Conservation (phyloP, 495 filamentous ascomycete genomes). For the Penicillium fimorum region DNA sequence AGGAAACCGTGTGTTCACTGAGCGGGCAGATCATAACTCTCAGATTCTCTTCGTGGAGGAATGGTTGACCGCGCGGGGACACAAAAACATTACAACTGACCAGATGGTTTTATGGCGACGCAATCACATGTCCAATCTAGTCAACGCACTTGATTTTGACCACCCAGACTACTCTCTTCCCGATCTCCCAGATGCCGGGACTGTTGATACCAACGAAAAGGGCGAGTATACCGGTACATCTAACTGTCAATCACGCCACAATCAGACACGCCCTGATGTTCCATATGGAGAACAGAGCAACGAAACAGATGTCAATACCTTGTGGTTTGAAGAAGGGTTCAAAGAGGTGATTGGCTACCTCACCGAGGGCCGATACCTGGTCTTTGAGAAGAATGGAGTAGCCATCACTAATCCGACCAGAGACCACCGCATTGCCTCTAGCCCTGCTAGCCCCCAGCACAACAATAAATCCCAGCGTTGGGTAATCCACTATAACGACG, state of each 20-base stretch:
- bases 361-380: conserved; percentile 52
- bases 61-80: conserved; percentile 51
- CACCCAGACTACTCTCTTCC: conserved; percentile 51
- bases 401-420: conserved; percentile 33
- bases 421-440: conserved; percentile 23
- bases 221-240: conserved; percentile 46
- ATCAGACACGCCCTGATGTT: conserved; percentile 39
- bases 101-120: conserved; percentile 54
- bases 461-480: conserved; percentile 46
- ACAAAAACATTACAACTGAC: conserved; percentile 44
- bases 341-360: conserved; percentile 52
- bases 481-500: conserved; percentile 45
- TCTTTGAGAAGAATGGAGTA: conserved; percentile 32
- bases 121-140: conserved; percentile 53
- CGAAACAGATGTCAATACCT: conserved; percentile 25
- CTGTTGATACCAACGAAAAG: conserved; percentile 31
- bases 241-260: conserved; percentile 41
- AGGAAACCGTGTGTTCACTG: conserved; percentile 53
- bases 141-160: conserved; percentile 53
- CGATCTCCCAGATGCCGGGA: conserved; percentile 38
- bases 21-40: conserved; percentile 56
- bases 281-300: conserved; percentile 48
- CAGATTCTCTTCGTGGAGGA: conserved; percentile 57
- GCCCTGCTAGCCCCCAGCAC: conserved; percentile 35
- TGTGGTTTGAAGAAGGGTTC: conserved; percentile 51